Percentiles rank a stretch among this genome's conserved stretches.
Conservation (phyloP, 2,329 filamentous ascomycete species). For the Botrytis galanthina region DNA sequence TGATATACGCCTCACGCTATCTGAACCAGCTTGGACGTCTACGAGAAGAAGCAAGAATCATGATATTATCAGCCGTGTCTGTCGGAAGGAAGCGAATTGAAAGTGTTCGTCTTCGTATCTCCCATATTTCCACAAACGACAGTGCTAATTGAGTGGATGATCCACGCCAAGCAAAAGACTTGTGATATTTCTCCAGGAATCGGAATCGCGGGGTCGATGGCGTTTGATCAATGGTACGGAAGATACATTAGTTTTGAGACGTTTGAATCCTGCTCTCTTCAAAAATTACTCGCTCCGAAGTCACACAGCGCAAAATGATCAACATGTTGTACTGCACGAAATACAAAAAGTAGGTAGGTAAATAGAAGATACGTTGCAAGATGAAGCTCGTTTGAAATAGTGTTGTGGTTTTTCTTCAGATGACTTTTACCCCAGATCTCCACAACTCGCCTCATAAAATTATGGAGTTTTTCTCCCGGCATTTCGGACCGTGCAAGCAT, state of each 20-base stretch:
- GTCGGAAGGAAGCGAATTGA: background rate
- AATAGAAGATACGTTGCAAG: background rate
- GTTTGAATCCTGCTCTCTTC: background rate
- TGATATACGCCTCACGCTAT: background rate
- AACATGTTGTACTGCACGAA: conserved; percentile 5
- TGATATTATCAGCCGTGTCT: conserved; percentile 9
- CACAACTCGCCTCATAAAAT: background rate
- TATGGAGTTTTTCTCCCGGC: conserved; percentile 1
- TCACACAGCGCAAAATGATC: conserved; percentile 1
- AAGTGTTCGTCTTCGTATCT: background rate
- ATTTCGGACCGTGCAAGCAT: conserved; percentile 14
- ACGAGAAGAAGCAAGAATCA: background rate
- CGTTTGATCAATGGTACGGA: background rate
- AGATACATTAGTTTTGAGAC: background rate
- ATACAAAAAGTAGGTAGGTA: background rate
- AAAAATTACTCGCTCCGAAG: background rate
- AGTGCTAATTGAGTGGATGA: background rate
- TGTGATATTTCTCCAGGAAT: background rate
- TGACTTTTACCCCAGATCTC: conserved; percentile 15
- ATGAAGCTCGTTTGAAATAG: background rate
- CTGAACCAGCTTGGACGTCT: background rate
- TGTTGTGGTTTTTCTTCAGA: conserved; percentile 9
- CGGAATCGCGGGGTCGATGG: conserved; percentile 10
- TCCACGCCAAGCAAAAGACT: background rate
- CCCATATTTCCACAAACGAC: background rate